phyloP scores from a whole-genome alignment of 495 filamentous ascomycete genomes.

The Annulohypoxylon bovei region DNA sequence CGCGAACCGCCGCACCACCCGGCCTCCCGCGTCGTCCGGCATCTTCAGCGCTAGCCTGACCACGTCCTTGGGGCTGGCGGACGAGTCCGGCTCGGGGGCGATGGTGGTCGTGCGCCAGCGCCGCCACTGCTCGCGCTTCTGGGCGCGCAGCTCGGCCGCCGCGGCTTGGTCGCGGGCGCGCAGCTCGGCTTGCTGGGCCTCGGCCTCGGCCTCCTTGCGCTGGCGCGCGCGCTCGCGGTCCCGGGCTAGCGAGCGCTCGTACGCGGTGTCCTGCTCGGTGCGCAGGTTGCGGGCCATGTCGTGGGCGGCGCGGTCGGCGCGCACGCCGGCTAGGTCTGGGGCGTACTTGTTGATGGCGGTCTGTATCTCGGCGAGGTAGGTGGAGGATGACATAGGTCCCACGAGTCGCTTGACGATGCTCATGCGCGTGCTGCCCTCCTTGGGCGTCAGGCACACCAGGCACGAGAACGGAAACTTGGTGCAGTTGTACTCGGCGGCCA shows the following conservation, averaged over 20 bases:
- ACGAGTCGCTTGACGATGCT: slow-evolving; percentile 79
- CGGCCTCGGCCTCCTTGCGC: slow-evolving; percentile 77
- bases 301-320: slow-evolving; percentile 76
- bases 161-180: slow-evolving; percentile 68
- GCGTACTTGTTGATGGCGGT: slow-evolving; percentile 74
- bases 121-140: slow-evolving; percentile 76
- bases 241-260: slow-evolving; percentile 86
- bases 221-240: slow-evolving; percentile 84
- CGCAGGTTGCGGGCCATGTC: slow-evolving; percentile 79
- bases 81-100: slow-evolving; percentile 69
- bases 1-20: slow-evolving; percentile 79
- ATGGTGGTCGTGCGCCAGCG: slow-evolving; percentile 79
- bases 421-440: slow-evolving; percentile 84
- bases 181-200: slow-evolving; percentile 65
- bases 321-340: slow-evolving; percentile 72
- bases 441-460: slow-evolving; percentile 83
- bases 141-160: slow-evolving; percentile 65
- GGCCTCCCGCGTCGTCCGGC: slow-evolving; percentile 63
- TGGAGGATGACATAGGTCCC: slow-evolving; percentile 70
- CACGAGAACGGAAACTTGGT: slow-evolving; percentile 92
- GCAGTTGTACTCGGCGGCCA: slow-evolving; percentile 80
- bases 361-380: slow-evolving; percentile 77
- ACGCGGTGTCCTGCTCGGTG: slow-evolving; percentile 87
- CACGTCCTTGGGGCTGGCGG: slow-evolving; percentile 66
- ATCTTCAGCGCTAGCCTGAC: slow-evolving; percentile 87